Conservation (phyloP, 306 rosid genomes). For the Lotus japonicus region DNA sequence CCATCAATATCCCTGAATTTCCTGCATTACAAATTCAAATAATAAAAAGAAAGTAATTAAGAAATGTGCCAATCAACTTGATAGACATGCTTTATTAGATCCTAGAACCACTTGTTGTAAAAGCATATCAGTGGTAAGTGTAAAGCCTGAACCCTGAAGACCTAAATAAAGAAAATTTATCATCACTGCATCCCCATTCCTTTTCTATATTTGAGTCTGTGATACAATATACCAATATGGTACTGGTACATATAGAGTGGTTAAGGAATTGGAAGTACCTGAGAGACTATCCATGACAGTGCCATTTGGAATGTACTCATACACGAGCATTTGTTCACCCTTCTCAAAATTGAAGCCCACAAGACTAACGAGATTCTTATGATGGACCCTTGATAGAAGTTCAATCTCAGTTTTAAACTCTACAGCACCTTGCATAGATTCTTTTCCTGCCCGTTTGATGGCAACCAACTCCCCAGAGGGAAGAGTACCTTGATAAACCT, state of each 20-base stretch:
- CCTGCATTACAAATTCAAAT: slow-evolving; percentile 36
- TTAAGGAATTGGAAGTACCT: slow-evolving; percentile 43
- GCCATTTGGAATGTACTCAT: slow-evolving; percentile 71
- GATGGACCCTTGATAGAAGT: slow-evolving; percentile 86
- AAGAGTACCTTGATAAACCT: slow-evolving; percentile 66
- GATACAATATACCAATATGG: background rate
- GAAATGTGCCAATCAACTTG: background rate
- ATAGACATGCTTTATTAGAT: background rate
- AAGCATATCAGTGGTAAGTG: background rate
- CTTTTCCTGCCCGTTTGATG: slow-evolving; percentile 58
- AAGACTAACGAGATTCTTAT: slow-evolving; percentile 71
- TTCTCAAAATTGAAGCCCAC: slow-evolving; percentile 71
- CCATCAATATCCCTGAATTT: slow-evolving; percentile 61
- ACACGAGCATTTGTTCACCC: slow-evolving; percentile 83
- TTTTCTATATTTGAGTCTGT: background rate
- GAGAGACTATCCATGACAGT: slow-evolving; percentile 56
- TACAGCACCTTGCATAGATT: slow-evolving; percentile 60
- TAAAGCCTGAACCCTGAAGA: background rate
- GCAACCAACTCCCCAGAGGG: slow-evolving; percentile 61
- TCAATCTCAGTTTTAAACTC: slow-evolving; percentile 87
- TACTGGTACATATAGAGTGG: slow-evolving; percentile 11
- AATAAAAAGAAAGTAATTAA: background rate
- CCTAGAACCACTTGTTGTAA: background rate
- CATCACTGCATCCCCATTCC: no score
- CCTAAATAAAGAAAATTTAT: background rate